Percentiles rank a stretch among this genome's conserved stretches.
These are phyloP conservation scores for Brassica hybrid DNA, from an alignment of 441 rosid species.

Conservation along the genomic window DNA sequence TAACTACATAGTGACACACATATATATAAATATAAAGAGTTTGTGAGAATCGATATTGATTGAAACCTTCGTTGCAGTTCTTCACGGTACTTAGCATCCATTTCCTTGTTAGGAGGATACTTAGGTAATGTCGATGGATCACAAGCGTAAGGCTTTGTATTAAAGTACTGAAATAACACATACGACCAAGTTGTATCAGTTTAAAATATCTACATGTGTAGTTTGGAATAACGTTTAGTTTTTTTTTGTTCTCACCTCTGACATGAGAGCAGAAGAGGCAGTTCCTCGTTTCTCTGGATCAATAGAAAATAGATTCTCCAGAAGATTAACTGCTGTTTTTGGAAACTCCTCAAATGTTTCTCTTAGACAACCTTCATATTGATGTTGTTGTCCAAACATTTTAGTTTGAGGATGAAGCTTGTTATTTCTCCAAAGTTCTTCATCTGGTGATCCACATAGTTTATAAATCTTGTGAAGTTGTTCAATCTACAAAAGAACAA, in stretches of 20 bases:
- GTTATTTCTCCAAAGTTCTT: conserved; percentile 73
- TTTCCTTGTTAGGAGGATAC: conserved; percentile 92
- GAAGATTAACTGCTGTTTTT: conserved; percentile 53
- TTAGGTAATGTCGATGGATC: conserved; percentile 89
- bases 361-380: conserved; percentile 63
- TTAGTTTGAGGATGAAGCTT: conserved; percentile 69
- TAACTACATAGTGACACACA: neutral
- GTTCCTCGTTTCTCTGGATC: conserved; percentile 88
- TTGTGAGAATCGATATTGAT: conserved; percentile 27
- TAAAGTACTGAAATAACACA: conserved; percentile 66
- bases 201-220: neutral
- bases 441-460: conserved; percentile 89
- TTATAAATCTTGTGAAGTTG: conserved; percentile 90
- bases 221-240: conserved; percentile 3
- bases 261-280: conserved; percentile 78
- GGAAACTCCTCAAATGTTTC: conserved; percentile 75
- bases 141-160: conserved; percentile 71
- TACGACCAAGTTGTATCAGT: neutral
- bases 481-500: conserved; percentile 70
- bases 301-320: conserved; percentile 70
- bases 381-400: conserved; percentile 77
- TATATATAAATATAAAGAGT: neutral
- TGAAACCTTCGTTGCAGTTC: conserved; percentile 71
- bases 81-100: conserved; percentile 86
- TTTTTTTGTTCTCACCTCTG: conserved; percentile 53